These are phyloP conservation scores for Aspergillus quadrilineatus DNA, from an alignment of 2,329 filamentous ascomycete species.

Conservation along the genomic window DNA sequence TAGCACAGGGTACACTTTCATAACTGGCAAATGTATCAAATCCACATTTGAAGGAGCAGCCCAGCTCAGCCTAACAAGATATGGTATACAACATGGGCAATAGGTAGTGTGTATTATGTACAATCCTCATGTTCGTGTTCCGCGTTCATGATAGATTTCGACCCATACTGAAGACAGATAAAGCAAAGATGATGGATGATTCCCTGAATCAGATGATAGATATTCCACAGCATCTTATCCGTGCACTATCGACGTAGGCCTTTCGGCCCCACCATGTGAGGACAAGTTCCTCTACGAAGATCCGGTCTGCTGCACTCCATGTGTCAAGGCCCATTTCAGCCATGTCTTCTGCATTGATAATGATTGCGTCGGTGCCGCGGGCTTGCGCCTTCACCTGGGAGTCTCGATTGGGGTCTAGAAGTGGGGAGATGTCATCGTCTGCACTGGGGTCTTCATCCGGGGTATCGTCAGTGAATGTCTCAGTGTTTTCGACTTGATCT, in stretches of 20 bases:
- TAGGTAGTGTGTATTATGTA: neutral
- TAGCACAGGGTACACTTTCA: neutral
- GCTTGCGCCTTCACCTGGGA: slow-evolving; percentile 8
- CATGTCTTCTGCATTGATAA: slow-evolving; percentile 47
- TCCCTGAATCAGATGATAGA: slow-evolving; percentile 37
- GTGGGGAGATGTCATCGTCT: slow-evolving; percentile 30
- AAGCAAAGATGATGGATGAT: neutral
- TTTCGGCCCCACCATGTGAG: slow-evolving; percentile 47
- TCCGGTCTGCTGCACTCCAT: slow-evolving; percentile 48
- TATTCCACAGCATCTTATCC: slow-evolving; percentile 50
- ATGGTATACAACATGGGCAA: neutral
- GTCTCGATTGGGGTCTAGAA: slow-evolving; percentile 20
- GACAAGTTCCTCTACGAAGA: slow-evolving; percentile 49
- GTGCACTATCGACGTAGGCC: slow-evolving; percentile 43
- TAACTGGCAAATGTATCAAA: neutral
- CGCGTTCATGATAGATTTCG: neutral
- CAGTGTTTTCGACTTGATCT: slow-evolving; percentile 13
- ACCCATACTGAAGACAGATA: neutral
- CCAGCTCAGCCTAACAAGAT: neutral
- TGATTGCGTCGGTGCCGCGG: slow-evolving; percentile 29
- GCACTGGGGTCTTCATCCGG: slow-evolving; percentile 26
- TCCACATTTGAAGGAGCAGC: neutral
- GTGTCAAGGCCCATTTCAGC: slow-evolving; percentile 50
- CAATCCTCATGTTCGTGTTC: neutral
- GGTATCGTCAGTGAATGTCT: slow-evolving; percentile 4